These are phyloP conservation scores for Tricholoma furcatifolium DNA, from an alignment of 768 basidiomycete genomes.

Conservation along the genomic window DNA sequence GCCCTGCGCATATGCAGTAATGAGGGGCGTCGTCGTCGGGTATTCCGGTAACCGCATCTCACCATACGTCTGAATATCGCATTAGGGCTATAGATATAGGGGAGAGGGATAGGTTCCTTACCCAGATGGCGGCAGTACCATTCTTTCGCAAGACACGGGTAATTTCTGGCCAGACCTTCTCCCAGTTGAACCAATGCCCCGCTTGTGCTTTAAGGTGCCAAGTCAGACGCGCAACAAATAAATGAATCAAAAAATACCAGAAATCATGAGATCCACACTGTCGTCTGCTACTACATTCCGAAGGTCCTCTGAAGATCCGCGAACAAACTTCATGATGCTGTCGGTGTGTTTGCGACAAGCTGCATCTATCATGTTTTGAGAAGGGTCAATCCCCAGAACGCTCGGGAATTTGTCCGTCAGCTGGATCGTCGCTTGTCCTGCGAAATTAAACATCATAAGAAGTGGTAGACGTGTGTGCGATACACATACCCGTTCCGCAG, in stretches of 20 bases:
- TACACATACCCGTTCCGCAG: constrained; percentile 63
- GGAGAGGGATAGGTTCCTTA: constrained; percentile 26
- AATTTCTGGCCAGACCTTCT: constrained; percentile 67
- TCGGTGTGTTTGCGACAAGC: constrained; percentile 33
- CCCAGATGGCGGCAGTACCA: constrained; percentile 77
- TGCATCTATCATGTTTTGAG: constrained; percentile 62
- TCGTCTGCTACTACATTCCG: constrained; percentile 36
- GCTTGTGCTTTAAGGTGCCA: constrained; percentile 57
- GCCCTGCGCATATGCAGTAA: constrained; percentile 65
- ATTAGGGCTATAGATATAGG: not conserved
- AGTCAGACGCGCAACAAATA: not conserved
- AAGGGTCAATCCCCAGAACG: constrained; percentile 78
- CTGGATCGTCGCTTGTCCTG: constrained; percentile 70
- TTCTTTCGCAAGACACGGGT: constrained; percentile 55
- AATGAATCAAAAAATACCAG: constrained; percentile 36
- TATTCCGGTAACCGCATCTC: constrained; percentile 68
- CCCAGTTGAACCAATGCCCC: constrained; percentile 81
- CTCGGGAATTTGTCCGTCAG: constrained; percentile 49
- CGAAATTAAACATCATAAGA: not conserved
- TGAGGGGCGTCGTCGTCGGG: constrained; percentile 55
- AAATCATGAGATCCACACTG: constrained; percentile 64
- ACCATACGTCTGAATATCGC: constrained; percentile 50
- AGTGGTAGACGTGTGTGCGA: not conserved
- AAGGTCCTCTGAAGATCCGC: constrained; percentile 55
- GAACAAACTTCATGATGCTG: constrained; percentile 26